Base-by-base conservation (phyloP, 2,329 filamentous ascomycete species). In the Xylaria sp. region DNA sequence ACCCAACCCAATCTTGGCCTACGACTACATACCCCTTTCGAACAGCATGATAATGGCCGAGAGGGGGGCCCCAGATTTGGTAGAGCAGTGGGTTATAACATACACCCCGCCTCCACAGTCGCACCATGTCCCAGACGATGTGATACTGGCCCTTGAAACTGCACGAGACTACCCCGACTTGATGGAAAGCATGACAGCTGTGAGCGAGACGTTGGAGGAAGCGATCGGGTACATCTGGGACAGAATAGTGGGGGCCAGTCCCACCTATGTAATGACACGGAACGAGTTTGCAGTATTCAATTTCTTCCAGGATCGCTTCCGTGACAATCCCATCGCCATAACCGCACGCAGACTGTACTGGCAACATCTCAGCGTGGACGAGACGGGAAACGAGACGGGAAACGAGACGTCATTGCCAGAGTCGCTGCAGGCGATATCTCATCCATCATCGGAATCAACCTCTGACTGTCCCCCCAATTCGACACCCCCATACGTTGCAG, bases 231-330 rank as follows among this genome's bases (percentile, higher is more conserved):
- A 82, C 63, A 83, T 92, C 64, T 93, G 90, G 89, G 71, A 70
- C 49, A 86, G 84, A 67, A 81, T 95, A 59, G 76, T 86, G 67
- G 77, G 79, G 2, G 77, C 87, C 37, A 89, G 89, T 1, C 75
- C 82, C 54, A 78, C 79, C n/a, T 95, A 93, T 73, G 74, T 94
- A 64, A 85, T 95, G 78, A 85, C 79, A 39, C 79, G 82, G 63
- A 85, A 91, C 73, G 91, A 96, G 75, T 95, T 94, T 69, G 85
- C 89, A 57, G 81, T 95, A 61, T 92, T 95, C 83, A 95, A 94
- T 78, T 93, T 88, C 74, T 93, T 89, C 73, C 87, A 89, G 63
- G 75, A 82, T 63, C 83, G 87, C 8, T 91, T 88, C 70, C 72
- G 76, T 35, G 82, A 83, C 61, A 73, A 81, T 64, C 70, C 76